A percentile compares a stretch with the other conserved stretches of the same genome.
These are phyloP conservation scores for Botrytis byssoidea DNA, from an alignment of 2,329 filamentous ascomycete species.

Conservation along the genomic window DNA sequence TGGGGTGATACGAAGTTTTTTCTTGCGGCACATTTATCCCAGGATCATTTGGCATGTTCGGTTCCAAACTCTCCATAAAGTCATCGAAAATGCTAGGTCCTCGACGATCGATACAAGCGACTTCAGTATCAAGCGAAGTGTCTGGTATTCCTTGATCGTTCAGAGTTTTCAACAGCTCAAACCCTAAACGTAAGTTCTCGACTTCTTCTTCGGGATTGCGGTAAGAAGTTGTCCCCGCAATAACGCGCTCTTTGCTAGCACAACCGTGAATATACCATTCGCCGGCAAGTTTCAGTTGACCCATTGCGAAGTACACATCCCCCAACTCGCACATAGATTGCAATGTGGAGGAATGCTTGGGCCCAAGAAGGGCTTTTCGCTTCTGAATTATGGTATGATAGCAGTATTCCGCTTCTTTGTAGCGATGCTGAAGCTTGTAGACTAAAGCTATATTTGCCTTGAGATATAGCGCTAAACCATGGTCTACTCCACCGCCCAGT, in stretches of 20 bases:
- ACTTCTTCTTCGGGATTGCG: background rate
- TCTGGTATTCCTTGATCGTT: slow-evolving; percentile 5
- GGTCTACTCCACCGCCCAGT: background rate
- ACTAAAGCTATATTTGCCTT: slow-evolving; percentile 17
- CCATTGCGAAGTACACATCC: slow-evolving; percentile 16
- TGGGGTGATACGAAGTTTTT: background rate
- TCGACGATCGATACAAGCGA: slow-evolving; percentile 8
- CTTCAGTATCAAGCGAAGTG: background rate
- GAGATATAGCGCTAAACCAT: slow-evolving; percentile 4
- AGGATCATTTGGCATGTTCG: background rate
- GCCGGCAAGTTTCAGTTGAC: background rate
- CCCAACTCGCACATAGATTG: slow-evolving; percentile 18
- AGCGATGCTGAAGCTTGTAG: slow-evolving; percentile 14
- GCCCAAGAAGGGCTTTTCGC: slow-evolving; percentile 13
- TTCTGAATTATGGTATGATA: background rate
- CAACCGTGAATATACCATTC: slow-evolving; percentile 14
- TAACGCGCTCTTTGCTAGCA: slow-evolving; percentile 3
- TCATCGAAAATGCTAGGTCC: background rate
- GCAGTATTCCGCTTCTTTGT: background rate
- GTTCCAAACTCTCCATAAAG: background rate
- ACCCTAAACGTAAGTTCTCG: background rate
- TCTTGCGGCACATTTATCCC: background rate
- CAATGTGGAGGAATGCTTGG: slow-evolving; percentile 12
- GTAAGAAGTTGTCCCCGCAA: background rate
- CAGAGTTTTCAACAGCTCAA: background rate